Evolutionary conservation across 768 basidiomycete genomes (phyloP).

Genomic region (Rubroboletus pulcherrimus): DNA sequence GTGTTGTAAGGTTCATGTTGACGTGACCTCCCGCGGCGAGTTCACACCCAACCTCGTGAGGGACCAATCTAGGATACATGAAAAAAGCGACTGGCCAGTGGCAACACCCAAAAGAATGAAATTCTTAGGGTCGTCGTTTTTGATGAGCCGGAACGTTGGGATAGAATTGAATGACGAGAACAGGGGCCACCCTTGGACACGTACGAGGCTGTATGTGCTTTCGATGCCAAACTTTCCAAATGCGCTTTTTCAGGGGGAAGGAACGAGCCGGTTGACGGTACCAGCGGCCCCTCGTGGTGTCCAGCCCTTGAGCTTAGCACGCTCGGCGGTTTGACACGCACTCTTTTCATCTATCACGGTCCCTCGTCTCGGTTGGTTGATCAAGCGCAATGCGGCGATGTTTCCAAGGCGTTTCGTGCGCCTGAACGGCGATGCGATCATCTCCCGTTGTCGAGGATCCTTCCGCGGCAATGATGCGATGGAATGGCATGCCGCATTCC

Average conservation of each 20-base stretch:
- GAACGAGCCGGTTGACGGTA: conserved; percentile 1
- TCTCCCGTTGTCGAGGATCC: conserved; percentile 3
- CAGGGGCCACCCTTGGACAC: conserved; percentile 2
- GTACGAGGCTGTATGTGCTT: conserved; percentile 9
- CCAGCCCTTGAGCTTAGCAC: conserved; percentile 19
- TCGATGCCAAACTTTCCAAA: conserved; percentile 29
- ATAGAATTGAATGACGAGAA: conserved; percentile 9
- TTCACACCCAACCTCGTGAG: conserved; percentile 13
- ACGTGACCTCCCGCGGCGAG: conserved; percentile 8
- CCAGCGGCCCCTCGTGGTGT: conserved; percentile 19
- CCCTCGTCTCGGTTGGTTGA: conserved; percentile 6
- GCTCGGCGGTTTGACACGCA: conserved; percentile 9
- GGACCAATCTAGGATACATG: conserved; percentile 21
- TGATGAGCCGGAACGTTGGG: conserved; percentile 2
- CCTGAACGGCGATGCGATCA: conserved; percentile 6
- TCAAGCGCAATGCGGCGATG: conserved; percentile 1
- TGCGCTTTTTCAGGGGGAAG: conserved; percentile 13
- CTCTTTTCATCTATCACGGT: conserved; percentile 10
- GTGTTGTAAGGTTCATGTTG: conserved; percentile 10
- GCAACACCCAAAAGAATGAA: background rate
- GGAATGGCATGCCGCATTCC: conserved; percentile 4
- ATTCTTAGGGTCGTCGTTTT: conserved; percentile 12
- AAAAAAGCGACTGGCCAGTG: conserved; percentile 5
- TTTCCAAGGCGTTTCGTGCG: background rate
- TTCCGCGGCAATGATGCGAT: background rate